phyloP scores from a whole-genome alignment of 345 rosid species.

The Cardamine chenopodiifolia region DNA sequence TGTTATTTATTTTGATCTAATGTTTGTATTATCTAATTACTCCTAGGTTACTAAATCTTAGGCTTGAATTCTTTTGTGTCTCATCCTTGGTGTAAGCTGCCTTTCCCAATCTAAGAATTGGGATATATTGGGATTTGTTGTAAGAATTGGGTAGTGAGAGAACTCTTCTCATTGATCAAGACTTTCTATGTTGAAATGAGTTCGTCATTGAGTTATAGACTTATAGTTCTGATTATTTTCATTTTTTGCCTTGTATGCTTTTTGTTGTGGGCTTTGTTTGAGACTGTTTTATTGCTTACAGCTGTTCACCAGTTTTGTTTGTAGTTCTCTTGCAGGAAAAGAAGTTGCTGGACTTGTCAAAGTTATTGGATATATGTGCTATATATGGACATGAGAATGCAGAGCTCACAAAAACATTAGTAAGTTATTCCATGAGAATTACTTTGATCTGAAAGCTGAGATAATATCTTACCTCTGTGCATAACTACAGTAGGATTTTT shows the following conservation, averaged over 20 bases:
- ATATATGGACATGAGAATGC: slow-evolving; percentile 92
- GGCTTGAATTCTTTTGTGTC: neutral
- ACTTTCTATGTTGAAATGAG: slow-evolving; percentile 11
- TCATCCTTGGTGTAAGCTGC: neutral
- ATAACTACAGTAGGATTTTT: neutral
- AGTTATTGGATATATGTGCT: slow-evolving; percentile 89
- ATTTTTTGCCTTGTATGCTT: neutral
- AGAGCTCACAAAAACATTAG: slow-evolving; percentile 76
- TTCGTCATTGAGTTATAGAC: neutral
- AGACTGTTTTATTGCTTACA: slow-evolving; percentile 32
- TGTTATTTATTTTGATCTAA: slow-evolving; percentile 20
- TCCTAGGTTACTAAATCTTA: too few species aligned
- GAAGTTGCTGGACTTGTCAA: slow-evolving; percentile 85
- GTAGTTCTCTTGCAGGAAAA: slow-evolving; percentile 94
- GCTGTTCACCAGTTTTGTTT: slow-evolving; percentile 51
- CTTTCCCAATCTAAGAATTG: neutral
- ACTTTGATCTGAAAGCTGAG: slow-evolving; percentile 18
- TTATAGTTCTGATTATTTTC: neutral
- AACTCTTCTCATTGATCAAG: neutral
- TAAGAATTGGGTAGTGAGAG: neutral
- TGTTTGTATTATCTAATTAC: too few species aligned
- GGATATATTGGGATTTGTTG: neutral
- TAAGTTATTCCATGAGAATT: slow-evolving; percentile 39
- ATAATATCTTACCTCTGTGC: neutral
- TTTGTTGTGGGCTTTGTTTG: neutral